phyloP scores from a whole-genome alignment of 2,329 filamentous ascomycete genomes.

The Harringtonia lauricola region DNA sequence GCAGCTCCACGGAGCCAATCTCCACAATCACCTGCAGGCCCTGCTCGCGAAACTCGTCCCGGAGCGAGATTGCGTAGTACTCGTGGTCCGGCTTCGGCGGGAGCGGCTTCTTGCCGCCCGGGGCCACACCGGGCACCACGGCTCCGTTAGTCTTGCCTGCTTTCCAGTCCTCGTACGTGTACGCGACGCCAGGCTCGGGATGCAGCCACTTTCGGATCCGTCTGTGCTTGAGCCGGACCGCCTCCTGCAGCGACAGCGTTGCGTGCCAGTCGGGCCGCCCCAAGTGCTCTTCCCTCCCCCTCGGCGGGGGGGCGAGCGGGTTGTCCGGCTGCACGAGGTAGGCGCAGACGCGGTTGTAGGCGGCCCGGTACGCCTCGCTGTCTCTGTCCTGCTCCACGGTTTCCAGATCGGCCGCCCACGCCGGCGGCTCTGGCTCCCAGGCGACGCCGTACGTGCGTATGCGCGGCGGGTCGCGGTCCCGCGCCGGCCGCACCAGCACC shows the following conservation, averaged over 20 bases:
- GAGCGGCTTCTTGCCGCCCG: too few relatives aligned
- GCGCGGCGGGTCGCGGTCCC: too few relatives aligned
- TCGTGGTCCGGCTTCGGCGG: background rate
- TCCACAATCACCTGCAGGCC: conserved; percentile 53
- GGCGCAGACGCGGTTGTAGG: background rate
- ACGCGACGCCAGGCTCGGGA: conserved; percentile 9
- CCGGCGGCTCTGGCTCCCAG: too few relatives aligned
- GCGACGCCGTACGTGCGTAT: too few relatives aligned
- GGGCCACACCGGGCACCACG: background rate
- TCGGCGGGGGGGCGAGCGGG: background rate
- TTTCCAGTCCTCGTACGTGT: conserved; percentile 13
- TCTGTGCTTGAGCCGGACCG: background rate
- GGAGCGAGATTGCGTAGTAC: conserved; percentile 9
- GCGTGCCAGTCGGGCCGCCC: conserved; percentile 4
- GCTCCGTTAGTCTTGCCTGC: conserved; percentile 6
- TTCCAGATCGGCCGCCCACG: too few relatives aligned
- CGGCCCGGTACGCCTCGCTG: too few relatives aligned
- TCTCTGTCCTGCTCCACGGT: too few relatives aligned
- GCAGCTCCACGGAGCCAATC: conserved; percentile 45
- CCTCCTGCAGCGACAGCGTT: conserved; percentile 8
- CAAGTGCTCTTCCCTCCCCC: background rate
- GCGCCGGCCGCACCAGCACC: too few relatives aligned
- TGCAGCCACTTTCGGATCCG: conserved; percentile 8
- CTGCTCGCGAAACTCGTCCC: conserved; percentile 17
- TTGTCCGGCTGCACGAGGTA: background rate